phyloP scores from a whole-genome alignment of 305 asterid genomes.

The Fraxinus ornus region DNA sequence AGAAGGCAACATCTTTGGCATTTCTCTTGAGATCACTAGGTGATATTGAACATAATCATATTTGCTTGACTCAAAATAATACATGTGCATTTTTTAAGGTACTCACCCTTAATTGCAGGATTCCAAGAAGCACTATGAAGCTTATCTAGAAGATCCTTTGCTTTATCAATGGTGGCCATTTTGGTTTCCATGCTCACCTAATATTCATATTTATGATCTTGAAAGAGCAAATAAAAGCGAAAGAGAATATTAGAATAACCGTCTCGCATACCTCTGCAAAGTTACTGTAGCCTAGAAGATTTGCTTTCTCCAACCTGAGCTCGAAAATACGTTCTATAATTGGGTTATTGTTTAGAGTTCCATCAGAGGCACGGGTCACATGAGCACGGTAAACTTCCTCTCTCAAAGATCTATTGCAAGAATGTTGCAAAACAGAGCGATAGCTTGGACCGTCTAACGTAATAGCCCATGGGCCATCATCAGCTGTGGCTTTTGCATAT shows the following conservation, averaged over 20 bases:
- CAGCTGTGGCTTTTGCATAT: slow-evolving; percentile 63
- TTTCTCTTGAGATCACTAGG: not conserved
- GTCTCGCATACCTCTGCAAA: slow-evolving; percentile 57
- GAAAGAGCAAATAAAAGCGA: slow-evolving; percentile 8
- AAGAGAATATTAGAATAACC: not conserved
- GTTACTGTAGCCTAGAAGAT: slow-evolving; percentile 64
- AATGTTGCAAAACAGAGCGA: slow-evolving; percentile 63
- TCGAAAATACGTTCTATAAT: slow-evolving; percentile 61
- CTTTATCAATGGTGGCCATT: slow-evolving; percentile 77
- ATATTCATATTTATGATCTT: slow-evolving; percentile 10
- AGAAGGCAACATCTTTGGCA: not conserved
- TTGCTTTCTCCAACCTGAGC: slow-evolving; percentile 73
- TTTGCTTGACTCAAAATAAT: not conserved
- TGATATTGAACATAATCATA: not conserved
- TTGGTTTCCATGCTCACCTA: slow-evolving; percentile 75
- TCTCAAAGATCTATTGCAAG: slow-evolving; percentile 57
- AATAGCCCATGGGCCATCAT: slow-evolving; percentile 71
- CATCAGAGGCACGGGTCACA: slow-evolving; percentile 67
- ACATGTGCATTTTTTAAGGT: not conserved
- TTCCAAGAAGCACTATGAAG: slow-evolving; percentile 71
- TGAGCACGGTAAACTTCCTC: slow-evolving; percentile 76
- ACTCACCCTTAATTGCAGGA: slow-evolving; percentile 61
- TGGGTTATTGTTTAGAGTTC: slow-evolving; percentile 60
- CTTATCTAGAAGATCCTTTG: slow-evolving; percentile 67
- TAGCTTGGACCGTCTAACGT: slow-evolving; percentile 69